Evolutionary conservation across 805 yeast species (phyloP), one percentile per base, ranked within the genome.

Genomic region (Nakazawaea pomicola): DNA sequence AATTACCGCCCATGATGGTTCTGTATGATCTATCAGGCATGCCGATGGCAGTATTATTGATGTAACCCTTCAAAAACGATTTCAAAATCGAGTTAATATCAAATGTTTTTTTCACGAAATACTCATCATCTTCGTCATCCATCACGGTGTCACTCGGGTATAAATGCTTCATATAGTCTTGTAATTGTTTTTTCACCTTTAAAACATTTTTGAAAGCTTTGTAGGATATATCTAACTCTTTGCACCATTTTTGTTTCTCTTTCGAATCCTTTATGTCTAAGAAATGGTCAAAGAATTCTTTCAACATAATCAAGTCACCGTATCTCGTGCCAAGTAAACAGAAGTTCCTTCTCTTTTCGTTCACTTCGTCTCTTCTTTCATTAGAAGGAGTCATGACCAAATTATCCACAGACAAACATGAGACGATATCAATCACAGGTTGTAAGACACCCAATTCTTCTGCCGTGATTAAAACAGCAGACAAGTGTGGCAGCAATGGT

Each of bases 381-480:
- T 83, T 80, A 36, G 80, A 71, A 1, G 96, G 95, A 47, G 84
- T 87, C 51, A 86, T 55, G 19, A 93, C 60, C 53, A 93, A 68
- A 55, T 91, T 93, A 50, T 91, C 97, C 5, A 93, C 96, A 12
- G 96, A 87, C 18, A 93, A 69, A 61, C 98, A 91, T 0, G 98
- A 79, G 2, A 86, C 95, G 40, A 93, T 87, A 56, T 91, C 98
- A 20, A 91, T 70, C 1, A 86, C 95, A 1, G 82, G 76, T 2
- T 64, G 62, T 5, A 88, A 61, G 1, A 72, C 70, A 16, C 64
- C 68, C 20, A 53, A 49, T 33, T 76, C 78, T 45, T 71, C 62
- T 0, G 96, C 95, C 19, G 74, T 69, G 24, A 93, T 66, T 41
- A 93, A 66, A 7, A 91, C 96, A 1, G 89, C 88, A 4, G 95